Evolutionary conservation across 202 grass and related monocot genomes (phyloP).

Genomic region (Carex arenaria): DNA sequence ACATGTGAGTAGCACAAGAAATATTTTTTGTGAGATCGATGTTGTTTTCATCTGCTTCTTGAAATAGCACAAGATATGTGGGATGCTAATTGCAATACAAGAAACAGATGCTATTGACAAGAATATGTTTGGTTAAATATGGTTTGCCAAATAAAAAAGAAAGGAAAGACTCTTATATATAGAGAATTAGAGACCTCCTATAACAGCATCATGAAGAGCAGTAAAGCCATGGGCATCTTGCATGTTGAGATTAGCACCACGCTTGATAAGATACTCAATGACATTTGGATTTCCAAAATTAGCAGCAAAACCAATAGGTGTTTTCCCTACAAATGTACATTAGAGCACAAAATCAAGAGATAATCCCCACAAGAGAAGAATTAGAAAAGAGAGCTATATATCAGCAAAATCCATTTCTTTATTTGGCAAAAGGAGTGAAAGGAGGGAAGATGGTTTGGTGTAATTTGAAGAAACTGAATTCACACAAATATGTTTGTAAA

Average conservation of each 20-base stretch:
- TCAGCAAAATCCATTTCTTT: background rate
- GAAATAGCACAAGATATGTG: background rate
- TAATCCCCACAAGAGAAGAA: background rate
- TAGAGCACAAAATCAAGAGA: background rate
- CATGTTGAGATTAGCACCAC: constrained; percentile 6
- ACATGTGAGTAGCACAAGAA: background rate
- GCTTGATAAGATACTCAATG: constrained; percentile 1
- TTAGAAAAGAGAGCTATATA: background rate
- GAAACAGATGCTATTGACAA: background rate
- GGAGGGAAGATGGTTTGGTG: background rate
- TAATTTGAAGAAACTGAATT: background rate
- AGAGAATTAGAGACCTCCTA: constrained; percentile 12
- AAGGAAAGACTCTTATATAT: background rate
- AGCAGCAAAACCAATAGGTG: background rate
- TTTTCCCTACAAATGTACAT: background rate
- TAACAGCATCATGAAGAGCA: constrained; percentile 13
- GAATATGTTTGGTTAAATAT: background rate
- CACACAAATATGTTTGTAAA: too few relatives aligned
- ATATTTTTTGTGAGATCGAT: background rate
- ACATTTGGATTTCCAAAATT: background rate
- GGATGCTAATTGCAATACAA: background rate
- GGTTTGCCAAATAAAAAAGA: background rate
- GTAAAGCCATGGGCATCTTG: background rate
- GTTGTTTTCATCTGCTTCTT: background rate
- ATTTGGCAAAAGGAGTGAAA: background rate